Evolutionary conservation across 148 eudicot genomes (phyloP).

Genomic region (Rhododendron simsii): DNA sequence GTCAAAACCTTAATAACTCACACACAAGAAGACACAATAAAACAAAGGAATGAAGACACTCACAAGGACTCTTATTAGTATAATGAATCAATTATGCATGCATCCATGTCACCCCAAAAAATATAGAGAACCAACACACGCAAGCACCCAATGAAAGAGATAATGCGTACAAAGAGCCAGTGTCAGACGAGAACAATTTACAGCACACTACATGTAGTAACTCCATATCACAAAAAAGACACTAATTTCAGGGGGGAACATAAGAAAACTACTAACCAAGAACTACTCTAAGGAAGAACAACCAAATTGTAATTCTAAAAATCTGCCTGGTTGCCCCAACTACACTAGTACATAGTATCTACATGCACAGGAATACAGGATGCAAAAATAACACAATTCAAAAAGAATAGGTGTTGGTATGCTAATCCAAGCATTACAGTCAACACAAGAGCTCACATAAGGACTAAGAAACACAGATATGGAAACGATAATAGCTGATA

Average conservation of each 20-base stretch:
- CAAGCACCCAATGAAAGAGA: neutral
- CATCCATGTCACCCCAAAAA: neutral
- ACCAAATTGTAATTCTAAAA: neutral
- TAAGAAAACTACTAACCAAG: neutral
- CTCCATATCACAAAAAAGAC: neutral
- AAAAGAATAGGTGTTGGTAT: neutral
- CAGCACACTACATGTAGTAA: neutral
- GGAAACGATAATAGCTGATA: slow-evolving; percentile 16
- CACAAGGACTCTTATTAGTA: neutral
- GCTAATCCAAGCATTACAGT: neutral
- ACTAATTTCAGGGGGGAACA: neutral
- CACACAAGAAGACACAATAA: neutral
- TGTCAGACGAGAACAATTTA: neutral
- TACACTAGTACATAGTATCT: neutral
- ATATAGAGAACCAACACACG: neutral
- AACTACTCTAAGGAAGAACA: neutral
- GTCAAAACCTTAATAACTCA: slow-evolving; percentile 8
- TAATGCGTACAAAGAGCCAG: neutral
- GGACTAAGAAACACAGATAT: neutral
- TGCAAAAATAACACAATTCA: neutral
- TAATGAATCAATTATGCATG: neutral
- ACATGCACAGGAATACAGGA: neutral
- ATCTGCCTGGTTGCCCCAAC: neutral
- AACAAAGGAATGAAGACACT: neutral
- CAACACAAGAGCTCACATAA: neutral